phyloP scores from a whole-genome alignment of 1,284 basidiomycete species.

The Tilletia caries region DNA sequence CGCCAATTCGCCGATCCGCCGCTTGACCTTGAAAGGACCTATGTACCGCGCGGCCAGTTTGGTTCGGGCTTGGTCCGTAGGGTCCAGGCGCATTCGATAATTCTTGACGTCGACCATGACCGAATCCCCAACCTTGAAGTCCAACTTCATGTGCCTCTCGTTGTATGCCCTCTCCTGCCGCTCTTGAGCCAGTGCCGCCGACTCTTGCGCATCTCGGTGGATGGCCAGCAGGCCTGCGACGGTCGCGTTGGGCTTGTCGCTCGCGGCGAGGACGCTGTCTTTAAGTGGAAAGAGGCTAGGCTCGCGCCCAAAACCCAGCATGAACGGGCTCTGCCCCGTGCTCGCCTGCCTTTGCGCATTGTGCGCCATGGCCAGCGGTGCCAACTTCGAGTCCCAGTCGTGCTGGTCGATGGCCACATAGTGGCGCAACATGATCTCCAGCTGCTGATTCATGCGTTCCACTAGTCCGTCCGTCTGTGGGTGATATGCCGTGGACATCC shows the following conservation, averaged over 20 bases:
- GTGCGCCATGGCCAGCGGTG: slow-evolving; percentile 58
- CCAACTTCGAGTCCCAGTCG: slow-evolving; percentile 58
- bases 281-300: not conserved
- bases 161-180: not conserved
- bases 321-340: slow-evolving; percentile 56
- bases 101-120: not conserved
- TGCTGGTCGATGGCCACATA: slow-evolving; percentile 55
- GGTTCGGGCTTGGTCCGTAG: not conserved
- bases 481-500: not conserved
- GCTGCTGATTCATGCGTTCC: slow-evolving; percentile 37
- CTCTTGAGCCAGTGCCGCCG: not conserved
- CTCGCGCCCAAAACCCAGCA: slow-evolving; percentile 49
- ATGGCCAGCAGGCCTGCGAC: not conserved
- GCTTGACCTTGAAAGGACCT: slow-evolving; percentile 8
- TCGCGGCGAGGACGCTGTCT: not conserved
- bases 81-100: not conserved
- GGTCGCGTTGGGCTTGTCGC: not conserved
- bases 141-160: not conserved
- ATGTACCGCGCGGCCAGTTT: slow-evolving; percentile 6
- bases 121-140: not conserved
- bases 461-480: slow-evolving; percentile 50
- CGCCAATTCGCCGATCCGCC: not conserved
- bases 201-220: not conserved
- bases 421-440: slow-evolving; percentile 55
- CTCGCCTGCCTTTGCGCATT: slow-evolving; percentile 55